phyloP scores from a whole-genome alignment of 495 filamentous ascomycete species.

The Neurospora hispaniola region DNA sequence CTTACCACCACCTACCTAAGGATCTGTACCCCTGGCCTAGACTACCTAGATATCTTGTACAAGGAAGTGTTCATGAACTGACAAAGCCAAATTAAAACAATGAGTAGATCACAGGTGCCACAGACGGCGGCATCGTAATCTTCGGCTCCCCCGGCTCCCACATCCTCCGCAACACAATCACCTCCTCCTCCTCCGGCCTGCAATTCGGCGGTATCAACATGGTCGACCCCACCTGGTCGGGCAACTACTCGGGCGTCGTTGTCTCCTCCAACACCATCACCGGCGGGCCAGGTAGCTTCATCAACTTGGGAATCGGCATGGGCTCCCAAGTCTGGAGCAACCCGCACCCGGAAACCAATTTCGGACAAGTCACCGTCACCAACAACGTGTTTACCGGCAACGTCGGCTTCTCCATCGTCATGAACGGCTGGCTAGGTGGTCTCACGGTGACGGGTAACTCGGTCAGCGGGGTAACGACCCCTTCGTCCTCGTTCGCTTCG shows the following conservation, averaged over 20 bases:
- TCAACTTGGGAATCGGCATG: conserved; percentile 11
- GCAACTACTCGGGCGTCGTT: conserved; percentile 9
- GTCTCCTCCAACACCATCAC: conserved; percentile 7
- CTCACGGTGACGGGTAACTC: conserved; percentile 9
- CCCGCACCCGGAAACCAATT: conserved; percentile 2
- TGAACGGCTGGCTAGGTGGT: conserved; percentile 9
- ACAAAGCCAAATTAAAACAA: neutral
- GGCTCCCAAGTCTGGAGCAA: conserved; percentile 7
- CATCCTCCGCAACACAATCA: conserved; percentile 7
- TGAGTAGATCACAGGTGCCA: conserved; percentile 4
- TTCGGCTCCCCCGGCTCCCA: conserved; percentile 8
- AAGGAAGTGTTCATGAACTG: neutral
- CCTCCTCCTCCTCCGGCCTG: conserved; percentile 2
- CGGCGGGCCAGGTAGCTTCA: neutral
- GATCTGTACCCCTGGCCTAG: neutral
- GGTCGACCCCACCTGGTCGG: conserved; percentile 6
- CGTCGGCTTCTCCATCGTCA: conserved; percentile 10
- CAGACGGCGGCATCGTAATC: conserved; percentile 12
- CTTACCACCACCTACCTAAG: no score
- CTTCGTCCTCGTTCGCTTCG: conserved; percentile 1
- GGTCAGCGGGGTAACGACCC: neutral
- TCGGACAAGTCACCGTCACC: conserved; percentile 6
- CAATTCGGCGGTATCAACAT: conserved; percentile 12
- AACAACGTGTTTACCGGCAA: conserved; percentile 10
- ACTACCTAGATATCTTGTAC: no score